Percentiles rank a stretch among this genome's conserved stretches.
Conservation (phyloP, 2,329 filamentous ascomycete species). For the Alternaria sp. region DNA sequence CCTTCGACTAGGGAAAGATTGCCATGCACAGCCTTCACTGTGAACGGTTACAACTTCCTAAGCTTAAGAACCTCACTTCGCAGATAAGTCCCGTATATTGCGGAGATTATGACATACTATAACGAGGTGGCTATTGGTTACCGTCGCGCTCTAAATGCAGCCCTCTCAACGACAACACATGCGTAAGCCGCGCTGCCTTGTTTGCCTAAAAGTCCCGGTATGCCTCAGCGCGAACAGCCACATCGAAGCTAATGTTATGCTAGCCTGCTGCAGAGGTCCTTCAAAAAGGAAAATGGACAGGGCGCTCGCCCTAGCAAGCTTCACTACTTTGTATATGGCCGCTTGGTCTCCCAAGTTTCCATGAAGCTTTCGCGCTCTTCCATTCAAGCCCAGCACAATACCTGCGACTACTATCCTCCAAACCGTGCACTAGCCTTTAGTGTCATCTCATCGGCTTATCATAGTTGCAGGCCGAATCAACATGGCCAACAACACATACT, state of each 20-base stretch:
- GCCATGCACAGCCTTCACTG: background rate
- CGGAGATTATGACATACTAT: background rate
- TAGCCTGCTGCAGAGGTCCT: slow-evolving; percentile 18
- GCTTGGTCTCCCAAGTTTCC: slow-evolving; percentile 1
- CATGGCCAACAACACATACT: slow-evolving; percentile 8
- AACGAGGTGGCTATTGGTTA: background rate
- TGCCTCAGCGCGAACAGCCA: slow-evolving; percentile 16
- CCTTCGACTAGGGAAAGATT: background rate
- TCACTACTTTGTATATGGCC: slow-evolving; percentile 10
- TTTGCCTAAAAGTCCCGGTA: slow-evolving; percentile 23
- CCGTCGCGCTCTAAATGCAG: background rate
- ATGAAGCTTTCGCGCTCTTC: background rate
- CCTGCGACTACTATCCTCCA: background rate
- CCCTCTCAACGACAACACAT: background rate
- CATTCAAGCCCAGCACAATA: background rate
- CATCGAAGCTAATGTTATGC: slow-evolving; percentile 18
- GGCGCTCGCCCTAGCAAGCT: slow-evolving; percentile 5
- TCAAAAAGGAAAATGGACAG: background rate
- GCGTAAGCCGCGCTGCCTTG: slow-evolving; percentile 27
- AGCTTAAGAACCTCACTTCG: background rate
- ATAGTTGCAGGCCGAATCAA: background rate
- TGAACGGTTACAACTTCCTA: background rate
- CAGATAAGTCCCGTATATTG: background rate
- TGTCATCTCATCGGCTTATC: background rate
- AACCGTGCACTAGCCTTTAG: background rate